phyloP scores from a whole-genome alignment of 2,329 filamentous ascomycete species.

The Celoporthe dispersa region DNA sequence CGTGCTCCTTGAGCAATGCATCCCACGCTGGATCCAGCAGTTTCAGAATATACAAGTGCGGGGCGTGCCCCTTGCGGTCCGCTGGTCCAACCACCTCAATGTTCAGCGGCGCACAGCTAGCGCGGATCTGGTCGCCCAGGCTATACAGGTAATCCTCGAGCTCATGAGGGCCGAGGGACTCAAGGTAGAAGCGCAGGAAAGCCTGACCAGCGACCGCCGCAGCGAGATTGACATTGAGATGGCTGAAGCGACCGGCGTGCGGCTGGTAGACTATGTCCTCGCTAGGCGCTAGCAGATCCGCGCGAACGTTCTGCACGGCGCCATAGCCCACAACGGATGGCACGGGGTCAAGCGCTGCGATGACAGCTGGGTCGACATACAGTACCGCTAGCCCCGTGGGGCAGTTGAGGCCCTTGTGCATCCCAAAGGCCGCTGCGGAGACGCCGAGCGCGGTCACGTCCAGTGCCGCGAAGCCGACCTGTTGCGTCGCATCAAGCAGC shows the following conservation, averaged over 20 bases:
- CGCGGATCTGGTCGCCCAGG: too few species aligned
- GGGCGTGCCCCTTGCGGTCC: slow-evolving; percentile 32
- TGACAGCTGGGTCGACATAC: slow-evolving; percentile 36
- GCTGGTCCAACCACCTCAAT: too few species aligned
- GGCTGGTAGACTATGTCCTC: slow-evolving; percentile 32
- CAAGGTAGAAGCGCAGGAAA: not conserved
- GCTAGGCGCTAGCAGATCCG: slow-evolving; percentile 32
- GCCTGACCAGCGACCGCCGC: too few species aligned
- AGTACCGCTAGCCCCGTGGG: too few species aligned
- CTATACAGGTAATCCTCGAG: not conserved
- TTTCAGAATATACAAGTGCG: slow-evolving; percentile 38
- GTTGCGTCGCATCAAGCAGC: slow-evolving; percentile 39
- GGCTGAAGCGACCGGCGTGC: too few species aligned
- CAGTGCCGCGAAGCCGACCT: slow-evolving; percentile 39
- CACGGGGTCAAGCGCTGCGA: slow-evolving; percentile 29
- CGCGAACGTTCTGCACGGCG: slow-evolving; percentile 31
- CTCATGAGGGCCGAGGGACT: not conserved
- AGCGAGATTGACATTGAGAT: too few species aligned
- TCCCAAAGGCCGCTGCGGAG: slow-evolving; percentile 39
- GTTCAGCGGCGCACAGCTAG: too few species aligned
- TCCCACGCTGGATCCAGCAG: too few species aligned
- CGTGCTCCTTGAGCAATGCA: too few species aligned
- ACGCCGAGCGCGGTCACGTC: slow-evolving; percentile 35
- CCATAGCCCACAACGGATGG: slow-evolving; percentile 38
- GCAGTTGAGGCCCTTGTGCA: slow-evolving; percentile 41